These are phyloP conservation scores for Abelmoschus esculentus DNA, from an alignment of 345 rosid genomes.

Conservation along the genomic window DNA sequence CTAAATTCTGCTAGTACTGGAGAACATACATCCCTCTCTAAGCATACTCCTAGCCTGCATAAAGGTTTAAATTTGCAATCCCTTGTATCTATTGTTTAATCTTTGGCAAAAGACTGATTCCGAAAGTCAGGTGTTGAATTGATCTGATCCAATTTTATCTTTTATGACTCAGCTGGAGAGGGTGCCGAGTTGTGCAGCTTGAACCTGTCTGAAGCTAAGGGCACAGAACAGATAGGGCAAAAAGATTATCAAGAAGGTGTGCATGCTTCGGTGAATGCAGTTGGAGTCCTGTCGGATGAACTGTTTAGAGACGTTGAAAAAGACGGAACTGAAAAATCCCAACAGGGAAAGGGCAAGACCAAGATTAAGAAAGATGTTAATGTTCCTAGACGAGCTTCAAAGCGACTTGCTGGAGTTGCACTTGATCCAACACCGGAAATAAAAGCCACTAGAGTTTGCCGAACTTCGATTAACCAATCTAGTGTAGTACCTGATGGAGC, in stretches of 20 bases:
- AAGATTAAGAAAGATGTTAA: conserved; percentile 30
- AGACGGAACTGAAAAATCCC: conserved; percentile 20
- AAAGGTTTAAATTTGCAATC: conserved; percentile 11
- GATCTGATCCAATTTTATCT: conserved; percentile 3
- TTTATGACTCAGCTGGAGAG: conserved; percentile 25
- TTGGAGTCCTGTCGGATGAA: conserved; percentile 13
- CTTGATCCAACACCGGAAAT: conserved; percentile 61
- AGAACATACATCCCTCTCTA: conserved; percentile 14
- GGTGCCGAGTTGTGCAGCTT: conserved; percentile 22
- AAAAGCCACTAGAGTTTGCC: conserved; percentile 34
- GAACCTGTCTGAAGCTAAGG: conserved; percentile 26
- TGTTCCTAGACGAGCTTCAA: conserved; percentile 65
- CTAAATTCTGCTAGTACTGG: conserved; percentile 14
- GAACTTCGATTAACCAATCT: conserved; percentile 26
- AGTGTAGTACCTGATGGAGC: conserved; percentile 19
- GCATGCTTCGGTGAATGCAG: conserved; percentile 20
- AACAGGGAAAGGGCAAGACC: conserved; percentile 17
- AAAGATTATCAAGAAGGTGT: conserved; percentile 18
- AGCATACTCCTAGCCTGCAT: conserved; percentile 13
- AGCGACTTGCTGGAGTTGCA: conserved; percentile 79
- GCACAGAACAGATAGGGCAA: conserved; percentile 19
- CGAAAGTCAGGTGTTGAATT: background rate
- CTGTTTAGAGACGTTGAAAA: conserved; percentile 18
- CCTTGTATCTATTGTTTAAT: background rate
- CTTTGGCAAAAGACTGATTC: background rate